Evolutionary conservation across 768 basidiomycete genomes (phyloP), one percentile per base, ranked within the genome.

Genomic region (Mycena capillaripes): DNA sequence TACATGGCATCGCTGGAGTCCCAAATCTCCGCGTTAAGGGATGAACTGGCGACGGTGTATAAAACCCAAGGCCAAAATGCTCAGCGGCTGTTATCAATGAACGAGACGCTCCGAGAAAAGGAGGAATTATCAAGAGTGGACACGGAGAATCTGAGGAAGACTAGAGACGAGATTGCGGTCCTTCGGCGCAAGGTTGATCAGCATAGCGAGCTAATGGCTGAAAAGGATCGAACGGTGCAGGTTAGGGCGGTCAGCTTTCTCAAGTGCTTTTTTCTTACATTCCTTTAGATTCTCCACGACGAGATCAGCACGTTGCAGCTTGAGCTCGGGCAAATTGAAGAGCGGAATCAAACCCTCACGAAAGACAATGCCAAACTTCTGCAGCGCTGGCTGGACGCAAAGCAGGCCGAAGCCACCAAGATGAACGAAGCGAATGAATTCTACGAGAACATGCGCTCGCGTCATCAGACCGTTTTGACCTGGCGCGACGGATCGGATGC

Each of bases 31-130:
- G 92, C 94, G 14, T 86, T 98, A 58, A 92, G 97, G 38, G 94
- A 95, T 76, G 97, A 99, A 81, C 88, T 98, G 59, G 95, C 97
- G 3, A 95, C 94, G 11, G 91, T 97, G 1, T 99, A 99, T 86
- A 97, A 97, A 82, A 95, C 96, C 0, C 97, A 99, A 73, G 95
- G 95, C 5, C 96, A 97, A 83, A 97, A 98, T 81, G 95, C 97
- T 1, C 97, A 98, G 80, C 90, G 96, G 44, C 89, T 97, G 10
- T 87, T 99, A 17, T 89, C 94, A 4, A 96, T 99, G 92, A 97
- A 95, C 71, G 98, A 99, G 82, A 96, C 95, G 1, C 87, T 99
- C 10, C 91, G 96, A 59, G 97, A 97, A 81, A 93, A 96, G 81
- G 97, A 98, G 78, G 97, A 98, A 75, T 80, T 93, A 38, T 90